Conservation (phyloP, 225 moss, liverwort and hornwort species). For the Straminergon stramineum region DNA sequence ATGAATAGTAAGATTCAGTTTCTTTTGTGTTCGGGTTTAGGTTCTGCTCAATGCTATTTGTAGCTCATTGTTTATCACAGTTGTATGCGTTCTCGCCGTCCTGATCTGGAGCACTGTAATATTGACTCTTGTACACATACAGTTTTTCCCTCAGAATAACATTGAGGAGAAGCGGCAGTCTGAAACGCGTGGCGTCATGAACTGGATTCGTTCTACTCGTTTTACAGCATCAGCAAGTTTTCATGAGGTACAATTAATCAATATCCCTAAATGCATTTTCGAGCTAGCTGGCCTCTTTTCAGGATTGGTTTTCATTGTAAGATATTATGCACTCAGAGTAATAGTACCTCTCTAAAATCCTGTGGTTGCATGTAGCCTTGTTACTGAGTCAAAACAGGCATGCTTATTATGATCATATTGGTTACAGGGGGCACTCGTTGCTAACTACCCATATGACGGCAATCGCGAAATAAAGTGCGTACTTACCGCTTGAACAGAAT, state of each 20-base stretch:
- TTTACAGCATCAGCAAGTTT: constrained; percentile 90
- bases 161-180: constrained; percentile 57
- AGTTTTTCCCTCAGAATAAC: constrained; percentile 63
- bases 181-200: constrained; percentile 75
- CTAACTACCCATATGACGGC: constrained; percentile 89
- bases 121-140: background rate
- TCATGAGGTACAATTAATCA: constrained; percentile 58
- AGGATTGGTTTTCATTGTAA: background rate
- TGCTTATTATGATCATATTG: background rate
- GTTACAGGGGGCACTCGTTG: constrained; percentile 80
- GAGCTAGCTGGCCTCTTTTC: background rate
- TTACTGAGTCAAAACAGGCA: background rate
- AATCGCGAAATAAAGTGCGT: constrained; percentile 56
- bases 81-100: background rate
- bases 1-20: background rate
- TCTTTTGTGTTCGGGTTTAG: background rate
- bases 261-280: background rate
- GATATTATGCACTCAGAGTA: background rate
- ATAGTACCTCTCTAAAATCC: background rate
- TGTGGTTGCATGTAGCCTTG: background rate
- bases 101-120: background rate
- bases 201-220: constrained; percentile 51
- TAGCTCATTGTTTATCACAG: background rate
- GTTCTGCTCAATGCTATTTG: background rate
- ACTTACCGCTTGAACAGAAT: background rate